Percentiles rank a stretch among this genome's conserved stretches.
Evolutionary conservation across 176 grass and related monocot species (phyloP).

Genomic region (Carex scoparia): DNA sequence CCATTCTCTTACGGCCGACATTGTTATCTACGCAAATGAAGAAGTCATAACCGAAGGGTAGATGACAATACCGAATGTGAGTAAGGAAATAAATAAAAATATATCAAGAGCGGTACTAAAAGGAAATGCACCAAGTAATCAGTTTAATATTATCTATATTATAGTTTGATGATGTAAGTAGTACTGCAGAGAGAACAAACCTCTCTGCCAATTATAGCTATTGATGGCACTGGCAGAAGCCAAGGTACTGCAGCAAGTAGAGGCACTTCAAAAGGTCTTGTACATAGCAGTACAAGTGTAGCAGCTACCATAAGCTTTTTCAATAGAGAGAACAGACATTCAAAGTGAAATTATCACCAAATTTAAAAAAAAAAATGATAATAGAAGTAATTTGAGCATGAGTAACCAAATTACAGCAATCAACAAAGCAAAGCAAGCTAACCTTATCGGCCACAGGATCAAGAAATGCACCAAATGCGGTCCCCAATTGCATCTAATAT

Average conservation of each 20-base stretch:
- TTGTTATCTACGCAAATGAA: slow-evolving; percentile 73
- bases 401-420: background rate
- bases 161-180: background rate
- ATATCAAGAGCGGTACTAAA: background rate
- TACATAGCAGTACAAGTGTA: slow-evolving; percentile 82
- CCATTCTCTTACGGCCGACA: slow-evolving; percentile 98
- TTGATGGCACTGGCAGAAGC: slow-evolving; percentile 90
- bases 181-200: slow-evolving; percentile 24
- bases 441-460: slow-evolving; percentile 99
- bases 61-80: background rate
- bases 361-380: background rate
- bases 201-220: slow-evolving; percentile 99
- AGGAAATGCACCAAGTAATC: background rate
- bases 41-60: background rate
- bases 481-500: slow-evolving; percentile 83
- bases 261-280: slow-evolving; percentile 70
- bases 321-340: slow-evolving; percentile 14
- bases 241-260: slow-evolving; percentile 53
- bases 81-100: background rate
- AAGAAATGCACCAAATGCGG: slow-evolving; percentile 98
- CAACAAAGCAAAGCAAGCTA: slow-evolving; percentile 24
- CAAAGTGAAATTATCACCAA: background rate
- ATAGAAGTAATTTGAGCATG: background rate
- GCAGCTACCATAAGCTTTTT: slow-evolving; percentile 95
- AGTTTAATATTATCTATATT: background rate